Evolutionary conservation across 1,284 basidiomycete genomes (phyloP).

Genomic region (Ustilago cynodontis): DNA sequence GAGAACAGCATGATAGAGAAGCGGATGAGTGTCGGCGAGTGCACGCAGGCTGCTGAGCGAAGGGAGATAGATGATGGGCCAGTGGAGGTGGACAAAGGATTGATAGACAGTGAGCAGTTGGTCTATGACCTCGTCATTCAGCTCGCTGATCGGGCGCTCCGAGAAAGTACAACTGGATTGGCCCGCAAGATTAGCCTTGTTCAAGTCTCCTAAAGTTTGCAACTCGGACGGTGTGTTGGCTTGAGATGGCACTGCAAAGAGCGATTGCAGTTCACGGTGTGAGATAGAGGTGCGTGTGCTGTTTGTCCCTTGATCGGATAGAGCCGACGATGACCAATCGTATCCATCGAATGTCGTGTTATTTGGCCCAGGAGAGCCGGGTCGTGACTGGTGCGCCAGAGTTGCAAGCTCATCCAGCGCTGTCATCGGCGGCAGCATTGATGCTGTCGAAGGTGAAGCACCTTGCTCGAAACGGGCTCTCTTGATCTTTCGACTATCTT

Average conservation of each 20-base stretch:
- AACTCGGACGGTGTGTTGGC: too few relatives aligned
- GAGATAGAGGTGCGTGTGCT: neutral
- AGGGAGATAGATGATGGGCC: slow-evolving; percentile 35
- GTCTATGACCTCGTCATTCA: slow-evolving; percentile 6
- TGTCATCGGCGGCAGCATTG: neutral
- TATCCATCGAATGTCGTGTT: neutral
- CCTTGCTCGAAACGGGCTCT: neutral
- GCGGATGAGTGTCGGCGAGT: slow-evolving; percentile 10
- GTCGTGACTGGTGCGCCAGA: slow-evolving; percentile 1
- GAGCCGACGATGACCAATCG: neutral
- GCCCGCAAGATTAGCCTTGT: neutral
- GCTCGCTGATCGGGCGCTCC: neutral
- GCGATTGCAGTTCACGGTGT: neutral
- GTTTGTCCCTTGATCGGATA: neutral
- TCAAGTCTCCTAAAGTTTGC: neutral
- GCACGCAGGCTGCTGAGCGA: slow-evolving; percentile 15
- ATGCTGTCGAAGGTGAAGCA: neutral
- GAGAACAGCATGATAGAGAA: slow-evolving; percentile 26
- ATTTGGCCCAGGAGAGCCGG: slow-evolving; percentile 1
- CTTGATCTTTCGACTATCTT: neutral
- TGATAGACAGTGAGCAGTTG: slow-evolving; percentile 20
- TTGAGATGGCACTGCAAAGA: neutral
- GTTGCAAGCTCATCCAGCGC: slow-evolving; percentile 8
- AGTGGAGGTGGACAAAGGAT: slow-evolving; percentile 31
- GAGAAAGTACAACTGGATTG: too few relatives aligned